Conservation (phyloP, 78 protist species). For the Cavenderia fasciculata region DNA sequence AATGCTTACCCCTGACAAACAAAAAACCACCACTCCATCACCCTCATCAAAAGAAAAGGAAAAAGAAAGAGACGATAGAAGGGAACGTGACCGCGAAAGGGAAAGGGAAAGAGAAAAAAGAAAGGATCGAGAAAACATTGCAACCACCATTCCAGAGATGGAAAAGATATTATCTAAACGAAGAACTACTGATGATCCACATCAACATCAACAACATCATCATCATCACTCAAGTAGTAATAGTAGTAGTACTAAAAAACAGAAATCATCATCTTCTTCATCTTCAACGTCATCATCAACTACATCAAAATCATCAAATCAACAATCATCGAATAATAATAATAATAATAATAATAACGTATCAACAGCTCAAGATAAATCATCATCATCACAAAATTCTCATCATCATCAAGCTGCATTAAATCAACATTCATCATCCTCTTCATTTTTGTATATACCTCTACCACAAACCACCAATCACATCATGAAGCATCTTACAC, state of each 20-base stretch:
- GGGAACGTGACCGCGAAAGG: too few species aligned
- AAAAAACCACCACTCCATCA: neutral
- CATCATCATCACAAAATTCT: neutral
- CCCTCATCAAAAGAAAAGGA: neutral
- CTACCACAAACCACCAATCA: conserved; percentile 13
- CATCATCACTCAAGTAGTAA: too few species aligned
- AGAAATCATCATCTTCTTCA: conserved; percentile 2
- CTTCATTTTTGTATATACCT: neutral
- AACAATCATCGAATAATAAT: neutral
- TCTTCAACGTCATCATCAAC: conserved; percentile 26
- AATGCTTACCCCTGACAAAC: too few species aligned
- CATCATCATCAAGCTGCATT: neutral
- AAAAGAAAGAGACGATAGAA: too few species aligned
- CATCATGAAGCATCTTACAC: conserved; percentile 1
- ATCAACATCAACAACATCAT: neutral
- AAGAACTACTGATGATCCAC: neutral
- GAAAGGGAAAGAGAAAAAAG: too few species aligned
- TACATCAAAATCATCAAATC: neutral
- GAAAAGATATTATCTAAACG: neutral
- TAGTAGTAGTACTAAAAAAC: too few species aligned
- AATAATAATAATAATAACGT: neutral
- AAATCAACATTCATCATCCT: neutral
- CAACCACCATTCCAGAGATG: neutral
- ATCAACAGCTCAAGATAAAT: neutral
- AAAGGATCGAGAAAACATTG: too few species aligned